These are phyloP conservation scores for Mortierella sp. DNA, from an alignment of 371 early-diverging fungal species.

Conservation along the genomic window DNA sequence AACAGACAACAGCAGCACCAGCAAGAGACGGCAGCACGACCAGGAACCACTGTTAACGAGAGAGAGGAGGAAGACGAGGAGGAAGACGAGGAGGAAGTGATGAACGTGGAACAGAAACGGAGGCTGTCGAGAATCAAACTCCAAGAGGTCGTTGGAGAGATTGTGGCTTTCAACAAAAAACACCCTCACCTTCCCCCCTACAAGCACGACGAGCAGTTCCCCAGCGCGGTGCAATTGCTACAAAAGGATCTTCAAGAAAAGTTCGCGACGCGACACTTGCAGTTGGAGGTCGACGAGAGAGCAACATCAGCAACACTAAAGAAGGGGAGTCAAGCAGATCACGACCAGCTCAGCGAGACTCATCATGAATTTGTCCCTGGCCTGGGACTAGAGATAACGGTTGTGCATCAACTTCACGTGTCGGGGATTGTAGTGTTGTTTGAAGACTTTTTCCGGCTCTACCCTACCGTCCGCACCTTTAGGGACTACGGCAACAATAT, in stretches of 20 bases:
- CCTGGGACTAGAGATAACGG: not conserved
- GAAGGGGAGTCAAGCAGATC: not conserved
- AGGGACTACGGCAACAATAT: not conserved
- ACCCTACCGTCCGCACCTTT: not conserved
- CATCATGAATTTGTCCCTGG: too few relatives aligned
- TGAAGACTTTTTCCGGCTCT: not conserved
- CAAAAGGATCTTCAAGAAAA: not conserved
- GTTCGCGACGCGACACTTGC: not conserved
- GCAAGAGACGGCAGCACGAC: not conserved
- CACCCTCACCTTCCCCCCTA: not conserved
- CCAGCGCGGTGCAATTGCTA: not conserved
- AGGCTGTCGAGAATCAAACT: not conserved
- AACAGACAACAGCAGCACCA: not conserved
- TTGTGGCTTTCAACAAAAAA: not conserved
- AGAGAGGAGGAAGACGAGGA: not conserved
- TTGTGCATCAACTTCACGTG: too few relatives aligned
- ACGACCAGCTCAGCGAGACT: too few relatives aligned
- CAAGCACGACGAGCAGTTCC: not conserved
- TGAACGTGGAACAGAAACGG: not conserved
- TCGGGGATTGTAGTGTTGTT: not conserved
- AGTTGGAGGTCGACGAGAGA: not conserved
- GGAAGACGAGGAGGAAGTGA: too few relatives aligned
- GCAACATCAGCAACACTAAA: not conserved
- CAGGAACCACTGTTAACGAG: not conserved
- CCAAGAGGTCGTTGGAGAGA: not conserved